Conservation (phyloP, 2,329 filamentous ascomycete species). For the Dichotomopilus funicola region DNA sequence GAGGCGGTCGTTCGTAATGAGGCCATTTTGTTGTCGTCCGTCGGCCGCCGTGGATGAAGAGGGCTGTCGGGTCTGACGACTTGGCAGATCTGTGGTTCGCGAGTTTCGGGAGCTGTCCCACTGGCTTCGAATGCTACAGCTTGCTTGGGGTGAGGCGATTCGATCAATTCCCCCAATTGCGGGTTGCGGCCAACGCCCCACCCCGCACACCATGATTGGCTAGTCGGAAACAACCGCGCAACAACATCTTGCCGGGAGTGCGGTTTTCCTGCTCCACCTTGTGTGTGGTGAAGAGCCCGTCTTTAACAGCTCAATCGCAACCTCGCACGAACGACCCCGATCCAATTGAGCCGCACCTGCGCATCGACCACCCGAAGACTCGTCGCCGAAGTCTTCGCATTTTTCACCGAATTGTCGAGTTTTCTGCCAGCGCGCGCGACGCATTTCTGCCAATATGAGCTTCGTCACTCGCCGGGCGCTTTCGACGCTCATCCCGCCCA, state of each 20-base stretch:
- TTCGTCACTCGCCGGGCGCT: constrained; percentile 84
- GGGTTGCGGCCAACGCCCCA: constrained; percentile 1
- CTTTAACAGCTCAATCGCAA: constrained; percentile 24
- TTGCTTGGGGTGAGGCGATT: constrained; percentile 8
- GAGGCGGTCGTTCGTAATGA: constrained; percentile 53
- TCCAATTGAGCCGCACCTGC: constrained; percentile 20
- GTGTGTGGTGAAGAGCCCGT: not conserved
- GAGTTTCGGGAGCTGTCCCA: not conserved
- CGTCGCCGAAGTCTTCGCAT: constrained; percentile 23
- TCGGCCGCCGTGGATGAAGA: too few species aligned
- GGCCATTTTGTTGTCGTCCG: constrained; percentile 45
- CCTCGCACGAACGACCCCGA: constrained; percentile 12
- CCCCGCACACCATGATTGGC: constrained; percentile 14
- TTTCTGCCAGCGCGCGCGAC: constrained; percentile 14
- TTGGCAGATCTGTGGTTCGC: too few species aligned
- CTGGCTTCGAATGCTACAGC: not conserved
- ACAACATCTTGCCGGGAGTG: constrained; percentile 25
- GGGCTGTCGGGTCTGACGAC: too few species aligned
- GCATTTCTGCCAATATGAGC: constrained; percentile 66
- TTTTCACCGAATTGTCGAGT: constrained; percentile 19
- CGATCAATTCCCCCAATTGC: constrained; percentile 12
- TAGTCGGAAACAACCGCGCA: constrained; percentile 31
- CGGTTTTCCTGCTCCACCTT: constrained; percentile 20
- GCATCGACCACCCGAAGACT: constrained; percentile 15
- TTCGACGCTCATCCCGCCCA: constrained; percentile 97